These are phyloP conservation scores for Lasiodiplodia hormozganensis DNA, from an alignment of 2,329 filamentous ascomycete species.

Conservation along the genomic window DNA sequence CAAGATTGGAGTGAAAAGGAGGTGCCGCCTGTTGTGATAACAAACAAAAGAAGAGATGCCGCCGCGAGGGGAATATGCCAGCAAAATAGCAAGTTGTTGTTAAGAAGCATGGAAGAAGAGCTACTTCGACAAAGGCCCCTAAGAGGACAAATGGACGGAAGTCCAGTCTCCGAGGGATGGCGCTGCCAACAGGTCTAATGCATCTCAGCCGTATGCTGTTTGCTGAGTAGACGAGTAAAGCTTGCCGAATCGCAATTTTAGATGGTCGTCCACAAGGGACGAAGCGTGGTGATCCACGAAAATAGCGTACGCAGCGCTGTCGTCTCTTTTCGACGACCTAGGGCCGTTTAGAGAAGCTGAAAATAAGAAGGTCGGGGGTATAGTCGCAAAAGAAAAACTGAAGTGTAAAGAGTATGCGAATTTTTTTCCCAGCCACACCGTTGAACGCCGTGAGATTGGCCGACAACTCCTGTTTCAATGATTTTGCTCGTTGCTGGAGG, in stretches of 20 bases:
- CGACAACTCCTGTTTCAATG: slow-evolving; percentile 17
- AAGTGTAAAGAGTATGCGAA: slow-evolving; percentile 11
- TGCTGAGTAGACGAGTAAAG: neutral
- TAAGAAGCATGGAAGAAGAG: neutral
- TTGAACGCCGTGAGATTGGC: slow-evolving; percentile 16
- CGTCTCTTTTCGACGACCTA: neutral
- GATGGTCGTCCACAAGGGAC: neutral
- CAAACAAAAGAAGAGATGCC: neutral
- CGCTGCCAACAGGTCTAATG: neutral
- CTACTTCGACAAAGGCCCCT: neutral
- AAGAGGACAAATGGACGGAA: neutral
- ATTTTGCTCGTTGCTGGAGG: neutral
- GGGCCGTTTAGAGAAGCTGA: neutral
- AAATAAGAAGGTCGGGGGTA: neutral
- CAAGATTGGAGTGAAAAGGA: neutral
- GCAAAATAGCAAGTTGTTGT: neutral
- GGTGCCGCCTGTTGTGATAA: neutral
- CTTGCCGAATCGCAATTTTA: neutral
- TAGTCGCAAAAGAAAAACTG: neutral
- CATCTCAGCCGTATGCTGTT: neutral
- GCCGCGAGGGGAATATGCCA: neutral
- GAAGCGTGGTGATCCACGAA: neutral
- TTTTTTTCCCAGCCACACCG: slow-evolving; percentile 24
- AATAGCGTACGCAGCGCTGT: slow-evolving; percentile 1
- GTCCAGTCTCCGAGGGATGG: too few relatives aligned